Conservation (phyloP, 192 early-diverging fungal genomes). For the Coemansia furcata region DNA sequence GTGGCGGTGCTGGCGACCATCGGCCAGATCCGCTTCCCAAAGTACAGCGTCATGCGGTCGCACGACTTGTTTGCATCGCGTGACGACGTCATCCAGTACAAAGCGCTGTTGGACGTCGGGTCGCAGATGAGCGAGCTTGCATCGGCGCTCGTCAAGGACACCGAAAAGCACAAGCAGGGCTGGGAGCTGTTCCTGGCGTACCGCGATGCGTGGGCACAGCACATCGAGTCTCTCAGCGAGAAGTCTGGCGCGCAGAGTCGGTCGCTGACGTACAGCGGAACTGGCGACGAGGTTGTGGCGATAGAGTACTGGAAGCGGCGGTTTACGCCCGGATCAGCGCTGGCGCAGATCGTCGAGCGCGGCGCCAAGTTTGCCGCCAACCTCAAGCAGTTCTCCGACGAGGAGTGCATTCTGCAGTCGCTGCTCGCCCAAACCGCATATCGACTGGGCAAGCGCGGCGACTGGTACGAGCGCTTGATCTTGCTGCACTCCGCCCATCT, state of each 20-base stretch:
- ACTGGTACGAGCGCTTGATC: conserved; percentile 67
- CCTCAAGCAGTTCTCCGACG: conserved; percentile 56
- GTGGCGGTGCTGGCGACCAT: conserved; percentile 25
- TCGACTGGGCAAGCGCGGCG: conserved; percentile 55
- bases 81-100: conserved; percentile 39
- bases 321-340: conserved; percentile 57
- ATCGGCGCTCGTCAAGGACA: conserved; percentile 18
- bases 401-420: conserved; percentile 56
- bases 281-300: conserved; percentile 4
- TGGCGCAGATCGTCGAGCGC: conserved; percentile 59
- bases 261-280: neutral
- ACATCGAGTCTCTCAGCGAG: conserved; percentile 9
- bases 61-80: conserved; percentile 36
- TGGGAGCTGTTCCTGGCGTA: conserved; percentile 33
- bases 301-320: conserved; percentile 46
- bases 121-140: conserved; percentile 31
- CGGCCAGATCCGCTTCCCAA: conserved; percentile 41
- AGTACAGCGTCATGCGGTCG: conserved; percentile 33
- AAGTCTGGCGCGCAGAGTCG: neutral
- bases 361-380: conserved; percentile 55
- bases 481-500: conserved; percentile 60
- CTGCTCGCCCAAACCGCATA: conserved; percentile 60
- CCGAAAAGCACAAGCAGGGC: conserved; percentile 31
- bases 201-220: conserved; percentile 15
- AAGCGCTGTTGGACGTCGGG: conserved; percentile 20